Evolutionary conservation across 1,284 basidiomycete species (phyloP).

Genomic region (Sanghuangporus sanghuang): DNA sequence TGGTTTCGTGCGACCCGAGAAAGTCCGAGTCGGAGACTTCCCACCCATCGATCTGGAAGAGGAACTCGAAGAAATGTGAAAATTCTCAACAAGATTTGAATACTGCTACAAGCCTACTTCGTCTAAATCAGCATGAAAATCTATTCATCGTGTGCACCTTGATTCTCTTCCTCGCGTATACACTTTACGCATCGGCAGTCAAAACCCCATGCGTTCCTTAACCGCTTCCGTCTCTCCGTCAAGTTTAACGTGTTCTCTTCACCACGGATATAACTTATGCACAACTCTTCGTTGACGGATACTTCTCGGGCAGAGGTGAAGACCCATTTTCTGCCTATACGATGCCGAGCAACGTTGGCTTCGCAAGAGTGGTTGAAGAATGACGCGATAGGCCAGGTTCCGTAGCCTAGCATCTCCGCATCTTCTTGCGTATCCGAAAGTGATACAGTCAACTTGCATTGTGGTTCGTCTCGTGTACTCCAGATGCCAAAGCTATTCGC

Average conservation of each 20-base stretch:
- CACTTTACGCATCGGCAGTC: constrained; percentile 19
- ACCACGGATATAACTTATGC: constrained; percentile 22
- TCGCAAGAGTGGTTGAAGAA: constrained; percentile 25
- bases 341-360: constrained; percentile 16
- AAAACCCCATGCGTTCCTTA: constrained; percentile 21
- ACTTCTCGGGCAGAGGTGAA: constrained; percentile 18
- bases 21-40: constrained; percentile 81
- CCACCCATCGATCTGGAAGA: constrained; percentile 74
- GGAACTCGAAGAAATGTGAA: constrained; percentile 74
- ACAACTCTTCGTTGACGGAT: constrained; percentile 18
- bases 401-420: constrained; percentile 24
- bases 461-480: not conserved
- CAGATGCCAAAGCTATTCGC: constrained; percentile 24
- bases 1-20: constrained; percentile 84
- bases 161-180: not conserved
- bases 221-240: constrained; percentile 14
- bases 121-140: not conserved
- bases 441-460: not conserved
- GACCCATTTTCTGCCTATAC: constrained; percentile 18
- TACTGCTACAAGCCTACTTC: not conserved
- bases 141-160: not conserved
- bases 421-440: not conserved
- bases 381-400: constrained; percentile 21
- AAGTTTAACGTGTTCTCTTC: constrained; percentile 16
- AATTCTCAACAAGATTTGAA: not conserved